phyloP scores from a whole-genome alignment of 192 early-diverging fungal genomes.

The Coemansia sp. region DNA sequence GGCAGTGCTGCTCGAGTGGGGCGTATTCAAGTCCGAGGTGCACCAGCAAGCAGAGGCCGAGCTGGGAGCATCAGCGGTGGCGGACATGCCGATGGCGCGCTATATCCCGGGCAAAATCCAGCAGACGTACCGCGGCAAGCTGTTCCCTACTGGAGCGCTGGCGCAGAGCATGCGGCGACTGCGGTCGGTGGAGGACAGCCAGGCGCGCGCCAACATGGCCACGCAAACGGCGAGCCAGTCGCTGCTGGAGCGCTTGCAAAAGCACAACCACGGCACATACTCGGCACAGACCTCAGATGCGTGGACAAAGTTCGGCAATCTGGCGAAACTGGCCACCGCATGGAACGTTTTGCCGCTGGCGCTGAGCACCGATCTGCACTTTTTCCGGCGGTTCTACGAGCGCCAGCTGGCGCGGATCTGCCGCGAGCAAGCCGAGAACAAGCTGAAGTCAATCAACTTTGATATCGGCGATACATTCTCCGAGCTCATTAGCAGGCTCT shows the following conservation, averaged over 20 bases:
- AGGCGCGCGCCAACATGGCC: constrained; percentile 3
- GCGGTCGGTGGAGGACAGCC: constrained; percentile 23
- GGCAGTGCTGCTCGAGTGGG: constrained; percentile 28
- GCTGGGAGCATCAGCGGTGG: neutral
- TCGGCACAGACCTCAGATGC: neutral
- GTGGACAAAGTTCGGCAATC: constrained; percentile 16
- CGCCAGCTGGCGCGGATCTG: constrained; percentile 47
- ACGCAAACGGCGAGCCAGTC: neutral
- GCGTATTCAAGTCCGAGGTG: constrained; percentile 26
- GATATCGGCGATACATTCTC: constrained; percentile 52
- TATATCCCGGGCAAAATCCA: constrained; percentile 32
- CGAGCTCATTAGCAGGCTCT: constrained; percentile 30
- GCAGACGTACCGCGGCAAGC: constrained; percentile 23
- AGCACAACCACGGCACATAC: neutral
- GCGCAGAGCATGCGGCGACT: constrained; percentile 41
- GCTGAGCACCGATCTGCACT: constrained; percentile 31
- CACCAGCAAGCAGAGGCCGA: constrained; percentile 1
- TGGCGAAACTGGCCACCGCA: constrained; percentile 36
- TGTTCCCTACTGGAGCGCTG: constrained; percentile 25
- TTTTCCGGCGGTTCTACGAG: constrained; percentile 45
- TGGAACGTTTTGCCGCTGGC: constrained; percentile 54
- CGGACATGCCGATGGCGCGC: neutral
- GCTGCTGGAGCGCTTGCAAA: neutral
- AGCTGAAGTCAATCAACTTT: constrained; percentile 49
- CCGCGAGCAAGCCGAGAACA: constrained; percentile 54